Base-by-base conservation (phyloP, 2,329 filamentous ascomycete species). In the Pezicula carpinea region DNA sequence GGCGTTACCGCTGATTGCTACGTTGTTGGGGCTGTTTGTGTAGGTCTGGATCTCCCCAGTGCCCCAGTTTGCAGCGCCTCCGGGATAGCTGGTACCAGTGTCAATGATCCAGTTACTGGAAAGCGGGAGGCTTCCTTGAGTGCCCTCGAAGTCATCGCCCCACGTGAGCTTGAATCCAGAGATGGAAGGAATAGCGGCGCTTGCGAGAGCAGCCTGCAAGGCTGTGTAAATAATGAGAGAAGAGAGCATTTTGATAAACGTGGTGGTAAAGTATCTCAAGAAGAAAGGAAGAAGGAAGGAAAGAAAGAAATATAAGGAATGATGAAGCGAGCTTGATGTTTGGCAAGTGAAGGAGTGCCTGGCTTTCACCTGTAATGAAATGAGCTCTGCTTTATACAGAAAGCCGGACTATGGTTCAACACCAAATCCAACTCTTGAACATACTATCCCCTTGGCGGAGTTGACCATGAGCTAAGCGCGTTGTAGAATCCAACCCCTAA, bases 31-130 rank as follows among this genome's bases (percentile, higher is more conserved):
- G 17, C 14, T 19, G 36, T 14, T 39, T 17, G 36, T 39, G 17
- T 39, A 39, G 36, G 36, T 39, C 36, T 39, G 36, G 15, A 39
- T 39, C 13, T 39, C 36, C 11, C 36, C 36, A 6, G 36, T 39
- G 21, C 36, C 36, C 36, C 36, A 39, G 36, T 23, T 39, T 15
- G 36, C 17, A 39, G 36, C 8, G 6, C 36, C 36, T 4, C 36
- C 36, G 2, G 36, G 8, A n/a, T 39, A 39, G 8, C 15, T 11
- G 10, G 36, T 39, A 23, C 36, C 36, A n/a, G 21, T 23, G 21
- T 39, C 36, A 8, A 39, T n/a, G 11, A 39, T 39, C 36, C 36
- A 39, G 19, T 39, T 23, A 8, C 17, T 4, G 8, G 36, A 2
- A n/a, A 5, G 21, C 8, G 36, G 36, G 14, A 23, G 17, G 36